Evolutionary conservation across 805 yeast genomes (phyloP).

Genomic region (Hanseniaspora meyeri): DNA sequence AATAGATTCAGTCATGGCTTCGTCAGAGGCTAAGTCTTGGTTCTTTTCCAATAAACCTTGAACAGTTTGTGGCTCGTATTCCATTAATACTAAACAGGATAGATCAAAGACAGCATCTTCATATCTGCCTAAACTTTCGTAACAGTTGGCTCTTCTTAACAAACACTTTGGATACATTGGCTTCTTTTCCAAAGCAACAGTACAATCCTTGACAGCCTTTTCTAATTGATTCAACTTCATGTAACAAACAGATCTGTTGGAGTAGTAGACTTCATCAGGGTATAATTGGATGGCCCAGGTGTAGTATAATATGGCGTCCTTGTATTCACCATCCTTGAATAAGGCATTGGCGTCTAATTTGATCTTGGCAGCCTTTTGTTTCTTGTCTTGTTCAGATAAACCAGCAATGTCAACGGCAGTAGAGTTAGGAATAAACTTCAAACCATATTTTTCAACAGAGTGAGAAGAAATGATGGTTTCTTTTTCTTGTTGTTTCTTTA

Average conservation of each 20-base stretch:
- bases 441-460: slow-evolving; percentile 11
- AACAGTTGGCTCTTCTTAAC: slow-evolving; percentile 84
- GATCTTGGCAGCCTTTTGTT: slow-evolving; percentile 55
- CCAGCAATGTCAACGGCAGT: slow-evolving; percentile 27
- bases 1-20: slow-evolving; percentile 46
- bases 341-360: slow-evolving; percentile 81
- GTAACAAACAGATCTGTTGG: slow-evolving; percentile 94
- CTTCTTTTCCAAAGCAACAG: slow-evolving; percentile 70
- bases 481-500: slow-evolving; percentile 26
- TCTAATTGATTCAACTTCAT: slow-evolving; percentile 69
- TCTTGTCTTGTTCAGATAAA: slow-evolving; percentile 38
- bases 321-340: slow-evolving; percentile 58
- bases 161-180: slow-evolving; percentile 88
- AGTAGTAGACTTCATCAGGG: slow-evolving; percentile 77
- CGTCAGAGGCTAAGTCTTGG: slow-evolving; percentile 36
- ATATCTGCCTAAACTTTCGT: slow-evolving; percentile 66
- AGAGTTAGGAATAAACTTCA: slow-evolving; percentile 12
- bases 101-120: slow-evolving; percentile 83
- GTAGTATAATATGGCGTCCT: slow-evolving; percentile 70
- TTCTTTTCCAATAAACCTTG: slow-evolving; percentile 76
- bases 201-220: slow-evolving; percentile 77
- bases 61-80: slow-evolving; percentile 62
- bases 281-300: slow-evolving; percentile 63
- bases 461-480: slow-evolving; percentile 16
- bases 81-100: slow-evolving; percentile 76